Conservation (phyloP, 495 filamentous ascomycete species). For the Aspergillus sclerotioniger region DNA sequence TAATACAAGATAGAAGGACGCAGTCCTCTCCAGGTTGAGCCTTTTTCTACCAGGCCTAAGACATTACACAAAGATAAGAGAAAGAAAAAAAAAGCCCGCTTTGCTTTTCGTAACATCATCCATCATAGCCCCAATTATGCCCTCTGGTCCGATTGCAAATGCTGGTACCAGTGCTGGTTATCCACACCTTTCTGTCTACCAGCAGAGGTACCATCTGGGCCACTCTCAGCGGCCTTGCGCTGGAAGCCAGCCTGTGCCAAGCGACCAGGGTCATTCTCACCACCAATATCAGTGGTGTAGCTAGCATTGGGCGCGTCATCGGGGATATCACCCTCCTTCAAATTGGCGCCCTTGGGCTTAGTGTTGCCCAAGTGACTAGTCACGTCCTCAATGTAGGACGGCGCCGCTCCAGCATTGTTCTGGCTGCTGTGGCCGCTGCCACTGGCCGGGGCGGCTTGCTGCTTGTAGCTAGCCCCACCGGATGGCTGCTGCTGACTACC, state of each 20-base stretch:
- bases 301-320: conserved; percentile 53
- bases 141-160: conserved; percentile 44
- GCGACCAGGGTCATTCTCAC: conserved; percentile 60
- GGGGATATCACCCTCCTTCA: conserved; percentile 56
- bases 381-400: conserved; percentile 44
- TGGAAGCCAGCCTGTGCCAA: conserved; percentile 50
- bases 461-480: no score
- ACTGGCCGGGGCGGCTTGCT: conserved; percentile 23
- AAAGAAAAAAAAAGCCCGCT: conserved; percentile 15
- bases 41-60: not conserved
- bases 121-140: conserved; percentile 24
- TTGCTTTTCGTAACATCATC: conserved; percentile 1
- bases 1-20: not conserved
- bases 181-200: conserved; percentile 43
- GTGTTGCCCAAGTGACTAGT: conserved; percentile 27
- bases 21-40: not conserved
- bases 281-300: conserved; percentile 59
- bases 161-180: conserved; percentile 40
- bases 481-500: not conserved
- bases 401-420: conserved; percentile 36
- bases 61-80: not conserved
- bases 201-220: conserved; percentile 31
- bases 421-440: conserved; percentile 28
- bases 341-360: conserved; percentile 56
- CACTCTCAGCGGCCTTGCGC: conserved; percentile 38